Conservation (phyloP, 148 eudicot genomes). For the Nepenthes mirabilis region DNA sequence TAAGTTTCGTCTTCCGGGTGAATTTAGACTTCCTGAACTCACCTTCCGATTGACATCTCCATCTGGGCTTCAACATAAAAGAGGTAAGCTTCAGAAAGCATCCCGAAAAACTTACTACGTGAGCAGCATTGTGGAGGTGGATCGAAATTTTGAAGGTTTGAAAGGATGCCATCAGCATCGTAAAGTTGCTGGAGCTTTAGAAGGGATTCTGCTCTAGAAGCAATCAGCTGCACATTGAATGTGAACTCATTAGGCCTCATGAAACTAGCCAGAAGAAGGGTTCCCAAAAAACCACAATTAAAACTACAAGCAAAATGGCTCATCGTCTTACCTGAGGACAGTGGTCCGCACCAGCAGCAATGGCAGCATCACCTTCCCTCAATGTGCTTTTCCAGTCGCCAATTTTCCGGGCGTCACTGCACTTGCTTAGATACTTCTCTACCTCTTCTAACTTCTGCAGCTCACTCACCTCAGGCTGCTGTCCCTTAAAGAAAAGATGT, state of each 20-base stretch:
- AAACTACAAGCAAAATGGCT: not conserved
- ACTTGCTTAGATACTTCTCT: slow-evolving; percentile 47
- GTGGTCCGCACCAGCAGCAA: slow-evolving; percentile 67
- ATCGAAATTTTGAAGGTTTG: slow-evolving; percentile 34
- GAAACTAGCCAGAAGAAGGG: not conserved
- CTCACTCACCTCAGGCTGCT: slow-evolving; percentile 38
- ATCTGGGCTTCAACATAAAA: slow-evolving; percentile 66
- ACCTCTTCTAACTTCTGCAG: slow-evolving; percentile 45
- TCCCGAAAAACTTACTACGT: slow-evolving; percentile 63
- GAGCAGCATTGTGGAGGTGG: slow-evolving; percentile 30
- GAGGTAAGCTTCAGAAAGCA: slow-evolving; percentile 69
- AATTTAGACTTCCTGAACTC: slow-evolving; percentile 14
- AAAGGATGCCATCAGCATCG: slow-evolving; percentile 39
- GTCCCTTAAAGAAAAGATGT: slow-evolving; percentile 54
- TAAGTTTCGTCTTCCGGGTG: not conserved
- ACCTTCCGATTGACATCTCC: slow-evolving; percentile 92
- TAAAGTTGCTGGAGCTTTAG: slow-evolving; percentile 72
- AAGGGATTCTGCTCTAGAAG: slow-evolving; percentile 75
- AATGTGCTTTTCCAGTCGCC: slow-evolving; percentile 64
- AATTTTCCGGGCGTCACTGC: slow-evolving; percentile 46
- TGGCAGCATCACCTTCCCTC: slow-evolving; percentile 64
- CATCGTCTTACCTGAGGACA: slow-evolving; percentile 51
- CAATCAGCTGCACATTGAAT: slow-evolving; percentile 39
- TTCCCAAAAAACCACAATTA: not conserved
- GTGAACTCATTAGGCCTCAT: not conserved